Conservation (phyloP, 176 grass and related monocot genomes). For the Paspalum notatum region DNA sequence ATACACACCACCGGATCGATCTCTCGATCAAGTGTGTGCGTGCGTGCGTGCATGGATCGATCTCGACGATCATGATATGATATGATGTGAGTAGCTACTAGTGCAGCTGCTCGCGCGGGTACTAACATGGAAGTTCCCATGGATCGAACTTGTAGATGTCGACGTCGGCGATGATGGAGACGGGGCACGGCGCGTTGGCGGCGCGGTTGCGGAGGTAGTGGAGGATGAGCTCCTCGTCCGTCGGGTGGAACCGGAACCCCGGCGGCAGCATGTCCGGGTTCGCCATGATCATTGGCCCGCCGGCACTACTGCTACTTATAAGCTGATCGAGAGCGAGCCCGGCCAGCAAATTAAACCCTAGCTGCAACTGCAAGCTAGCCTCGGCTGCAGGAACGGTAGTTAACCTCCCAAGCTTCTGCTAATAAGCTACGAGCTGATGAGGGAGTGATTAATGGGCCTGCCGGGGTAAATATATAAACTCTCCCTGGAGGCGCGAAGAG, state of each 20-base stretch:
- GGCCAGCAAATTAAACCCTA: not conserved
- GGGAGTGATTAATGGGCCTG: too few species aligned
- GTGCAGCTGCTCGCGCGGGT: not conserved
- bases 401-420: too few species aligned
- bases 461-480: too few species aligned
- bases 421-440: too few species aligned
- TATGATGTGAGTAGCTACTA: not conserved
- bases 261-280: slow-evolving; percentile 80
- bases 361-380: too few species aligned
- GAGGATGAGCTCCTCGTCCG: slow-evolving; percentile 93
- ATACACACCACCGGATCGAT: too few species aligned
- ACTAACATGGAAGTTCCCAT: slow-evolving; percentile 88
- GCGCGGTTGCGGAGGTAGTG: slow-evolving; percentile 90
- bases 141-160: slow-evolving; percentile 98
- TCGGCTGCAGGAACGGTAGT: too few species aligned
- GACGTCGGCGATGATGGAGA: slow-evolving; percentile 84
- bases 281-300: slow-evolving; percentile 43
- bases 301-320: not conserved
- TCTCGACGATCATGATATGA: not conserved
- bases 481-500: too few species aligned
- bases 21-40: not conserved
- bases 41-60: not conserved
- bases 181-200: slow-evolving; percentile 63
- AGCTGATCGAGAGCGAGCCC: not conserved
- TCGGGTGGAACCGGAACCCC: slow-evolving; percentile 96